Base-by-base conservation (phyloP, 179 eudicot genomes). In the Spergularia azorica region DNA sequence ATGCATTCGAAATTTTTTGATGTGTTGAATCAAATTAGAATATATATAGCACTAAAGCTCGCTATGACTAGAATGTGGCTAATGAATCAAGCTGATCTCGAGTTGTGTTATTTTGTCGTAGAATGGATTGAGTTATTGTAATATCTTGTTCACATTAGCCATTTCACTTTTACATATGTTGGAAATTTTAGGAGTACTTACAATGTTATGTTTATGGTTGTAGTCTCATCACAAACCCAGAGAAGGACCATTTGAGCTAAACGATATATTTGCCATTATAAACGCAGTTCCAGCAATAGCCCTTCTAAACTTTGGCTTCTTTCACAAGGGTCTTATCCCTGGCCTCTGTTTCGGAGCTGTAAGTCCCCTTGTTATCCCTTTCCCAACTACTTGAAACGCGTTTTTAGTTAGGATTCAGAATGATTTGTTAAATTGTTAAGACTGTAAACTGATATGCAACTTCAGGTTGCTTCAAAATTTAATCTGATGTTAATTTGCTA, bases 291-390 rank as follows among this genome's bases (percentile, higher is more conserved):
- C 99, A 4, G 99, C 99, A 55, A 93, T 95, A 4, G 90, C 86
- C 56, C 92, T 95, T 65, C 89, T 95, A 52, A 74, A 83, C 63
- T 95, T 82, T 63, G 99, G 99, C 17, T 89, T 91, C 84, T 93
- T 90, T 94, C 87, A 95, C 87, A 91, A 89, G 81, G 98, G 99
- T 84, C 76, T 91, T 51, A 0, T 93, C 43, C 96, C 99, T 5
- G 97, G 98, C 60, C 94, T 95, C 57, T 95, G 95, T 67, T 95
- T 95, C 26, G 99, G 98, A 5, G 99, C 97, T 61, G 99, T 95
- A 87, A 82, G 94, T 80, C 21, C 48, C 57, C 69, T 36, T 61
- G 15, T 54, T 54, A 54, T 14, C 9, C 16, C 8, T 46, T n/a
- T 38, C 54, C 5, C 20, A 17, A 20, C 48, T 73, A 32, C 38